Conservation (phyloP, 2,329 filamentous ascomycete species). For the Hypoxylon sp. region DNA sequence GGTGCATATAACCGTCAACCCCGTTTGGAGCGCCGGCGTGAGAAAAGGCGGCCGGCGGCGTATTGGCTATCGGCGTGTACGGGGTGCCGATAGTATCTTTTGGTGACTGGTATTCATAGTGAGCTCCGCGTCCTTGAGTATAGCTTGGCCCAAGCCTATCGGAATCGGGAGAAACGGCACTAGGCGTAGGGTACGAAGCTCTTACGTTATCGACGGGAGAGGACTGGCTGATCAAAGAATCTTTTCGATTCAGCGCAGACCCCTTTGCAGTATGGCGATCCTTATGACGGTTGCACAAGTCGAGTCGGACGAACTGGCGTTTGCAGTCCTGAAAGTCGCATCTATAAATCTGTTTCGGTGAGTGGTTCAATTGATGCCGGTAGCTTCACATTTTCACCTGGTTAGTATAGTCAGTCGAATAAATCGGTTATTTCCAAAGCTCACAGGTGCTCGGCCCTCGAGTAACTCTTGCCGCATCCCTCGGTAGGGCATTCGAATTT, state of each 20-base stretch:
- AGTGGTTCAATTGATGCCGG: conserved; percentile 95
- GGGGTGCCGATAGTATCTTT: conserved; percentile 61
- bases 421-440: conserved; percentile 15
- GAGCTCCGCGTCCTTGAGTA: conserved; percentile 56
- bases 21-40: conserved; percentile 55
- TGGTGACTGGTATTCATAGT: conserved; percentile 62
- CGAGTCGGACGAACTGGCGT: conserved; percentile 91
- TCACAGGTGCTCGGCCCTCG: conserved; percentile 93
- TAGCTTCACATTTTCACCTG: conserved; percentile 62
- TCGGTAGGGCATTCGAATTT: conserved; percentile 86
- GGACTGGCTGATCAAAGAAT: conserved; percentile 70
- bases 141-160: conserved; percentile 60
- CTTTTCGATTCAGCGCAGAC: conserved; percentile 80
- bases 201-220: conserved; percentile 60
- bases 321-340: conserved; percentile 94
- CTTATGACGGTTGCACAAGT: conserved; percentile 87
- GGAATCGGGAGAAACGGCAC: conserved; percentile 63
- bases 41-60: conserved; percentile 57
- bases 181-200: conserved; percentile 57
- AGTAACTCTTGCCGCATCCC: conserved; percentile 96
- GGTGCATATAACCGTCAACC: conserved; percentile 60
- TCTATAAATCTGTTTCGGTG: conserved; percentile 93
- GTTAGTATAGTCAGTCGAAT: conserved; percentile 28
- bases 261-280: conserved; percentile 85
- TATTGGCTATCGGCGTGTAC: conserved; percentile 62